phyloP scores from a whole-genome alignment of 768 basidiomycete species.

The Hypsizygus marmoreus region DNA sequence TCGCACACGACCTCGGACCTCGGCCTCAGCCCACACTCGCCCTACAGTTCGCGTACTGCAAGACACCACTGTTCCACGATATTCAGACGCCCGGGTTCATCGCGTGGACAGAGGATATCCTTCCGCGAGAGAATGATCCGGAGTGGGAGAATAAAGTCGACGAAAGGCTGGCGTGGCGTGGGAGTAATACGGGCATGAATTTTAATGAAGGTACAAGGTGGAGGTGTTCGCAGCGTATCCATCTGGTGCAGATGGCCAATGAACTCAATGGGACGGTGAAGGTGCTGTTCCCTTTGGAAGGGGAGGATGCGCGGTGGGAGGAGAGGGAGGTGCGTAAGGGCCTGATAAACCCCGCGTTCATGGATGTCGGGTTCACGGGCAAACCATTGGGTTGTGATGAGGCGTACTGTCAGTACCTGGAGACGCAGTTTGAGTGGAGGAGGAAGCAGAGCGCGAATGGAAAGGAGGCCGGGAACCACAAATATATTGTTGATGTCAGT shows the following conservation, averaged over 20 bases:
- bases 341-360: slow-evolving; percentile 46
- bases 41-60: slow-evolving; percentile 46
- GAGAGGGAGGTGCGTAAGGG: slow-evolving; percentile 32
- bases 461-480: slow-evolving; percentile 49
- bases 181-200: slow-evolving; percentile 65
- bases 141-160: slow-evolving; percentile 63
- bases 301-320: slow-evolving; percentile 14
- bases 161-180: slow-evolving; percentile 65
- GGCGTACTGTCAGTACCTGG: slow-evolving; percentile 44
- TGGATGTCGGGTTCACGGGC: slow-evolving; percentile 59
- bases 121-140: slow-evolving; percentile 44
- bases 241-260: slow-evolving; percentile 41
- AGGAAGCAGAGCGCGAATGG: slow-evolving; percentile 32
- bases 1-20: slow-evolving; percentile 40
- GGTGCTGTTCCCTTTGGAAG: slow-evolving; percentile 31
- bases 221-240: slow-evolving; percentile 46
- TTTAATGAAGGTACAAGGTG: slow-evolving; percentile 39
- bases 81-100: slow-evolving; percentile 45
- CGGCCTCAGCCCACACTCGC: slow-evolving; percentile 34
- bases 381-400: slow-evolving; percentile 40
- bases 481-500: slow-evolving; percentile 59
- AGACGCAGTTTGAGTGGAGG: slow-evolving; percentile 48
- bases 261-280: slow-evolving; percentile 32
- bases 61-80: slow-evolving; percentile 34
- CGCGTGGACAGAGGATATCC: slow-evolving; percentile 37